Evolutionary conservation across 352 stramenopile species (phyloP).

Genomic region (Phytopythium boreale): DNA sequence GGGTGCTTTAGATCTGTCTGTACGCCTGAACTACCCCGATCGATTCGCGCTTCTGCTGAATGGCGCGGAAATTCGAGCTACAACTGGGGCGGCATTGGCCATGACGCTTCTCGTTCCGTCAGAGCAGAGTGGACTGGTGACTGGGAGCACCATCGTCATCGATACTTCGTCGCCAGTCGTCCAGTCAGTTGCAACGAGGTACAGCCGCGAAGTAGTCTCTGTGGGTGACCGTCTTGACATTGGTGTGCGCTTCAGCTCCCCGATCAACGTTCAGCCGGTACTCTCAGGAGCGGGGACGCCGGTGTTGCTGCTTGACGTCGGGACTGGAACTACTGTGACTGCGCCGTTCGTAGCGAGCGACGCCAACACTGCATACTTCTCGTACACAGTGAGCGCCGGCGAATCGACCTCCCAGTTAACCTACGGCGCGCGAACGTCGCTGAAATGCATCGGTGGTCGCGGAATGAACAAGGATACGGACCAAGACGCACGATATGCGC

Average conservation of each 20-base stretch:
- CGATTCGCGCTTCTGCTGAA: conserved; percentile 45
- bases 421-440: conserved; percentile 35
- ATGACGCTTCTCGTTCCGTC: conserved; percentile 38
- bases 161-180: conserved; percentile 36
- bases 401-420: conserved; percentile 42
- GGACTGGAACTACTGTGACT: conserved; percentile 15
- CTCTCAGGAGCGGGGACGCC: conserved; percentile 22
- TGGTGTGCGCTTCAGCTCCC: conserved; percentile 32
- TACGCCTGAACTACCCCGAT: conserved; percentile 33
- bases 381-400: conserved; percentile 28
- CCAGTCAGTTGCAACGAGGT: conserved; percentile 31
- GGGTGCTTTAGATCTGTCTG: conserved; percentile 23
- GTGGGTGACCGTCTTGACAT: conserved; percentile 48
- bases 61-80: conserved; percentile 30
- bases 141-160: conserved; percentile 22
- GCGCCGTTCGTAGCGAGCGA: conserved; percentile 33
- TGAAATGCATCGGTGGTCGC: conserved; percentile 39
- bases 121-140: conserved; percentile 16
- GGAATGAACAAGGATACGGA: conserved; percentile 46
- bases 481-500: conserved; percentile 21
- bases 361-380: conserved; percentile 50
- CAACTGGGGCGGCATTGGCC: conserved; percentile 13
- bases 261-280: conserved; percentile 22
- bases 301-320: conserved; percentile 39
- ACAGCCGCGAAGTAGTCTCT: conserved; percentile 39